Percentiles rank a stretch among this genome's conserved stretches.
phyloP scores from a whole-genome alignment of 2,329 filamentous ascomycete species.

The Hymenoscyphus occultus region DNA sequence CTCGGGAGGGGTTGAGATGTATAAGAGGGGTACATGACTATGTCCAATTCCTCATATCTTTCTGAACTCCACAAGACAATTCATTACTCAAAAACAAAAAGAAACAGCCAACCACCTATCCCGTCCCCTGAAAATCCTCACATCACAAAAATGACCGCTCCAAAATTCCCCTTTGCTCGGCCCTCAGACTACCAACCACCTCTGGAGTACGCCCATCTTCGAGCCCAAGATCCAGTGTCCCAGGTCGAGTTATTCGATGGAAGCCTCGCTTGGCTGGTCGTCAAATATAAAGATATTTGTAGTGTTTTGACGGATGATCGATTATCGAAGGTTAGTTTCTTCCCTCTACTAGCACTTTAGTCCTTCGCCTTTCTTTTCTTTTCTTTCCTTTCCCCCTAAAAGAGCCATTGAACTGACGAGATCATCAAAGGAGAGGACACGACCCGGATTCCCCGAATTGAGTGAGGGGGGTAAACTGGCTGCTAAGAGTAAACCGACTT shows the following conservation, averaged over 20 bases:
- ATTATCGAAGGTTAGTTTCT: constrained; percentile 8
- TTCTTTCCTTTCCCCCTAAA: too few relatives aligned
- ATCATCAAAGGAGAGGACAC: constrained; percentile 36
- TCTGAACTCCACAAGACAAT: not conserved
- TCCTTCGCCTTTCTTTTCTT: too few relatives aligned
- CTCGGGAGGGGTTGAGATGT: not conserved
- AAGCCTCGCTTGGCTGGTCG: constrained; percentile 45
- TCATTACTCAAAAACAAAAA: not conserved
- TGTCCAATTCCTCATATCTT: not conserved
- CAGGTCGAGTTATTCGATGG: constrained; percentile 46
- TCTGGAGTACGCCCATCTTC: constrained; percentile 43
- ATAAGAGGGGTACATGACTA: not conserved
- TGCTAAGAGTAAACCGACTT: constrained; percentile 47
- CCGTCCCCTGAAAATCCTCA: too few relatives aligned
- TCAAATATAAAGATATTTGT: constrained; percentile 47
- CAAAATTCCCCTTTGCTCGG: constrained; percentile 42
- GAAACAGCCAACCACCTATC: too few relatives aligned
- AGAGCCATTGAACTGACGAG: not conserved
- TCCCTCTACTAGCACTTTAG: not conserved
- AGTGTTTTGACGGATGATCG: constrained; percentile 41
- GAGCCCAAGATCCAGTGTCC: constrained; percentile 43
- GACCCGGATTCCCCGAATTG: constrained; percentile 47
- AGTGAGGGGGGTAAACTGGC: constrained; percentile 45
- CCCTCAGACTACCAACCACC: constrained; percentile 43
- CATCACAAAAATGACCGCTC: constrained; percentile 16